These are phyloP conservation scores for Cordyceps sp. DNA, from an alignment of 2,329 filamentous ascomycete species.

Conservation along the genomic window DNA sequence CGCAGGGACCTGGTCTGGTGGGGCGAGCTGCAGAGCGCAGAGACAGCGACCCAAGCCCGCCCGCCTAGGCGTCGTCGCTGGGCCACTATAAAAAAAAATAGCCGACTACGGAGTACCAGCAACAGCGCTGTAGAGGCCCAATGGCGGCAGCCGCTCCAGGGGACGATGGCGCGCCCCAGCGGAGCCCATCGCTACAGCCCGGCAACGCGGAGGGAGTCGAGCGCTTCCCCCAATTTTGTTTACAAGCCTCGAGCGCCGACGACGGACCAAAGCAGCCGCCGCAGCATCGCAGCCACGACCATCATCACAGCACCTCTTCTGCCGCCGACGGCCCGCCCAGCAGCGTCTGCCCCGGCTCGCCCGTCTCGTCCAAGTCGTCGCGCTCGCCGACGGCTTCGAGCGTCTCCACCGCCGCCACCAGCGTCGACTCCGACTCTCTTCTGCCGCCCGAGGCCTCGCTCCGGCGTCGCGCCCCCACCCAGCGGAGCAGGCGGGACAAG, in stretches of 20 bases:
- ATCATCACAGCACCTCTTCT: too few relatives aligned
- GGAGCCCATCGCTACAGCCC: conserved; percentile 14
- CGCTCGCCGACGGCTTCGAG: conserved; percentile 5
- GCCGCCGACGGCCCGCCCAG: neutral
- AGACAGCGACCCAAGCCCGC: too few relatives aligned
- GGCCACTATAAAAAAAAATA: too few relatives aligned
- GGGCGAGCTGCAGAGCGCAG: too few relatives aligned
- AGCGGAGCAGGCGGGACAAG: conserved; percentile 26
- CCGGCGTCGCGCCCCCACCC: conserved; percentile 11
- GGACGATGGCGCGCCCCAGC: conserved; percentile 3
- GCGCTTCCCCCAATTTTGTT: conserved; percentile 26
- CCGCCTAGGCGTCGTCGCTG: too few relatives aligned
- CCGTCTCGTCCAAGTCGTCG: neutral
- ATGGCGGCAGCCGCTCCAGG: conserved; percentile 4
- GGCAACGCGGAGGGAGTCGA: conserved; percentile 19
- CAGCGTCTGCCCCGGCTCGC: neutral
- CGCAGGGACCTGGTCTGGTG: neutral
- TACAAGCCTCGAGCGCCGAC: conserved; percentile 16
- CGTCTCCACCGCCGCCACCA: conserved; percentile 7
- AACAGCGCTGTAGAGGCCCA: neutral
- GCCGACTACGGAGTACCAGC: too few relatives aligned
- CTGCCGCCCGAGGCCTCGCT: conserved; percentile 4
- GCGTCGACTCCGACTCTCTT: conserved; percentile 6
- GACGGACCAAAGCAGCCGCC: conserved; percentile 4
- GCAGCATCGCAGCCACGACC: neutral